Percentiles rank a stretch among this genome's conserved stretches.
Conservation (phyloP, 2,329 filamentous ascomycete species). For the Fusarium sp. region DNA sequence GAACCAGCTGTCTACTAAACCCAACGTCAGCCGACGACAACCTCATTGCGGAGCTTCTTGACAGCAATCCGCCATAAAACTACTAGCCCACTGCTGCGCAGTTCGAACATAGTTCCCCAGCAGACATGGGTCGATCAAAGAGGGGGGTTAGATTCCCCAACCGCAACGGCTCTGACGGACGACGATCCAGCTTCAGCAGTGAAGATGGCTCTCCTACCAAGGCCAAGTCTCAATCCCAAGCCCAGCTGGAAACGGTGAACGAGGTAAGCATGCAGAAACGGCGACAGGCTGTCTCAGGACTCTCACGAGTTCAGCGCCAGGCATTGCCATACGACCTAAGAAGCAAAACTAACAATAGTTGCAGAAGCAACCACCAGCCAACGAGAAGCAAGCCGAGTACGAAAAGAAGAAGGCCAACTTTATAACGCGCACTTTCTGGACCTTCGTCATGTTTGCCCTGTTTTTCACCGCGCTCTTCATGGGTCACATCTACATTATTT, state of each 20-base stretch:
- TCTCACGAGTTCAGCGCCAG: neutral
- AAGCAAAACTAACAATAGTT: neutral
- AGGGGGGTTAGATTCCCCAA: slow-evolving; percentile 71
- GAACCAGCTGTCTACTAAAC: neutral
- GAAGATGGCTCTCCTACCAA: slow-evolving; percentile 63
- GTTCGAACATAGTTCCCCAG: slow-evolving; percentile 8
- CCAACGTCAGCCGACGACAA: slow-evolving; percentile 20
- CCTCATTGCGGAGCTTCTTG: slow-evolving; percentile 20
- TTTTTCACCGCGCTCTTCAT: slow-evolving; percentile 96
- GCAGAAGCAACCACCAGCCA: slow-evolving; percentile 61
- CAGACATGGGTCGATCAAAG: slow-evolving; percentile 57
- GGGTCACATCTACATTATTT: slow-evolving; percentile 97
- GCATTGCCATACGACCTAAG: neutral
- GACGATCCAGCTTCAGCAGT: slow-evolving; percentile 80
- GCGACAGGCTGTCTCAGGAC: neutral
- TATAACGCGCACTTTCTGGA: slow-evolving; percentile 97
- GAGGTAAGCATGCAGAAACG: slow-evolving; percentile 51
- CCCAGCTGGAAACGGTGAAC: slow-evolving; percentile 53
- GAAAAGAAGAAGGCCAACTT: slow-evolving; percentile 99
- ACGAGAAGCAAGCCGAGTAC: slow-evolving; percentile 75
- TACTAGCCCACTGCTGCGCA: slow-evolving; percentile 9
- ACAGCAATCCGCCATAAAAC: slow-evolving; percentile 6
- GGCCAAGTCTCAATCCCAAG: slow-evolving; percentile 48
- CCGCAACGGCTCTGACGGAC: slow-evolving; percentile 63
- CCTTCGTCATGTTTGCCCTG: slow-evolving; percentile 93